Evolutionary conservation across 2,329 filamentous ascomycete species (phyloP).

Genomic region (Verticillium dahliae): DNA sequence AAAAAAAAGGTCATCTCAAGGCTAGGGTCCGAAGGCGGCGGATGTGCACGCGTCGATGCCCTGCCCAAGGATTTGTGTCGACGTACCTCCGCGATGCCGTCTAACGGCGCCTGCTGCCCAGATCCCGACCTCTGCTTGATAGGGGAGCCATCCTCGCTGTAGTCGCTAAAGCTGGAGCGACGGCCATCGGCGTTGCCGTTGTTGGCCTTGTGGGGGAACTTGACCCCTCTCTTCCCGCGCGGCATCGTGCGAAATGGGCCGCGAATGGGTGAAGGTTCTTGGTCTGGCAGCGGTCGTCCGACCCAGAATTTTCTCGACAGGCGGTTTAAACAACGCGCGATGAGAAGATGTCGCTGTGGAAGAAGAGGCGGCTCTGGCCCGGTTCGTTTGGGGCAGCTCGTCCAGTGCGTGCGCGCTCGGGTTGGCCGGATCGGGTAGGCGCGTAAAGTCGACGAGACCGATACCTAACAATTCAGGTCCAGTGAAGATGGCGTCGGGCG

Average conservation of each 20-base stretch:
- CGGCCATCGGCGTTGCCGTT: conserved; percentile 42
- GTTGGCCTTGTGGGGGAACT: conserved; percentile 47
- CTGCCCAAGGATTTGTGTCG: background rate
- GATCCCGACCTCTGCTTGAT: background rate
- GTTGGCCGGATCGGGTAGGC: background rate
- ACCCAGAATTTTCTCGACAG: background rate
- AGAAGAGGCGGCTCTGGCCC: background rate
- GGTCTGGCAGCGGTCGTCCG: background rate
- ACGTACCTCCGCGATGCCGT: conserved; percentile 30
- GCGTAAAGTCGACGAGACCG: background rate
- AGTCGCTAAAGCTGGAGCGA: conserved; percentile 66
- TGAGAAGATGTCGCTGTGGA: background rate
- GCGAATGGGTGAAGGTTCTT: background rate
- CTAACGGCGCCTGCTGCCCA: conserved; percentile 15
- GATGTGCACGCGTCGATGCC: background rate
- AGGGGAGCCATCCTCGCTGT: conserved; percentile 51
- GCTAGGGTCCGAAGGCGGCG: background rate
- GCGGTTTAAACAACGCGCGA: background rate
- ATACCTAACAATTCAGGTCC: background rate
- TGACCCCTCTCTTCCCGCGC: conserved; percentile 42
- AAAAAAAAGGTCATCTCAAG: background rate
- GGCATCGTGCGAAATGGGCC: conserved; percentile 19
- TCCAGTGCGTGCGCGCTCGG: background rate
- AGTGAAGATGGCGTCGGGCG: background rate
- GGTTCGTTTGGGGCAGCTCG: background rate